phyloP scores from a whole-genome alignment of 352 stramenopile species.

The Phytophthora cryptogea region DNA sequence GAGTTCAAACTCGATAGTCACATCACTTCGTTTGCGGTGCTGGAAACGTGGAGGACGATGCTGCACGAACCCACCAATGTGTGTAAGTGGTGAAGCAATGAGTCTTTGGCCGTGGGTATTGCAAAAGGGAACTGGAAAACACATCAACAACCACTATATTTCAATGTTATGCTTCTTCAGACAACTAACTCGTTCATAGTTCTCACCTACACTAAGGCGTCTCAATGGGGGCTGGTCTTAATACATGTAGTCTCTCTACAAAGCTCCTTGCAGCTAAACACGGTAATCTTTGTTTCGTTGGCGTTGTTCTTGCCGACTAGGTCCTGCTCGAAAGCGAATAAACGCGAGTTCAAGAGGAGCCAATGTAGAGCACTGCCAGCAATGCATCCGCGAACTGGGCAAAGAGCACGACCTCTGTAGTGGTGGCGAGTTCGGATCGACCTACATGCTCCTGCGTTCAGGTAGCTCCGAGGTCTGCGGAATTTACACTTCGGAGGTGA shows the following conservation, averaged over 20 bases:
- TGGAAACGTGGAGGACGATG: conserved; percentile 25
- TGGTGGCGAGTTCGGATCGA: conserved; percentile 49
- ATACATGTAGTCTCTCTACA: not conserved
- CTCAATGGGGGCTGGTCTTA: not conserved
- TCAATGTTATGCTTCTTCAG: not conserved
- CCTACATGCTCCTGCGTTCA: conserved; percentile 49
- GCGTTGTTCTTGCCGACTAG: not conserved
- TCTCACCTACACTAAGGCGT: not conserved
- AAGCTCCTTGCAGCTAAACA: not conserved
- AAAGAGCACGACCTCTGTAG: conserved; percentile 47
- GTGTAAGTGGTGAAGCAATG: conserved; percentile 20
- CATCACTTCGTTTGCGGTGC: conserved; percentile 22
- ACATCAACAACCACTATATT: too few relatives aligned
- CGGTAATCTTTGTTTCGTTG: not conserved
- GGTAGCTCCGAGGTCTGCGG: conserved; percentile 28
- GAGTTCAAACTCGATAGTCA: conserved; percentile 16
- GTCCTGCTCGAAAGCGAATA: not conserved
- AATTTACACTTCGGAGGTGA: conserved; percentile 28
- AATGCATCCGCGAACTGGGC: conserved; percentile 55
- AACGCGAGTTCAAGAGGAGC: conserved; percentile 32
- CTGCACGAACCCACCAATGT: conserved; percentile 14
- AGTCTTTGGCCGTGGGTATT: too few relatives aligned
- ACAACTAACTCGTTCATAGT: not conserved
- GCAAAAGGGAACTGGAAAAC: too few relatives aligned
- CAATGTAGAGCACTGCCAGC: conserved; percentile 68